Evolutionary conservation across 129 eudicot species (phyloP), one percentile per base, ranked within the genome.

Genomic region (Chrysanthemum seticuspe): DNA sequence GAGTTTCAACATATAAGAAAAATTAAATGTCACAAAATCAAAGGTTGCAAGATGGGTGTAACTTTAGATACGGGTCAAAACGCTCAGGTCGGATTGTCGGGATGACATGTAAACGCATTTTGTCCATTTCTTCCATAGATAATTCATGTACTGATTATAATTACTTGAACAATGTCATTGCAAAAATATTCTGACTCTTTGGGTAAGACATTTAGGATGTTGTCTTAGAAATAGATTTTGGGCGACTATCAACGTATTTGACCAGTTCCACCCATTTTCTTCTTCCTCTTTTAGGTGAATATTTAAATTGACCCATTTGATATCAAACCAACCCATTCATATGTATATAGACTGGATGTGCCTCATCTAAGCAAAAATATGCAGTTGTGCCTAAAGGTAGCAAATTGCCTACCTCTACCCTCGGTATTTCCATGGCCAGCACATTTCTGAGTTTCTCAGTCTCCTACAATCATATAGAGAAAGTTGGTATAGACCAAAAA

Each of bases 361-460:
- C 25, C 25, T 23, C 25, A 23, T 23, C 25, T 23, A 23, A 23
- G 25, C 25, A 23, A 23, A 23, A 23, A 23, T 23, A 23, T 23
- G 25, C 25, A 23, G 25, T 23, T 23, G 25, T 23, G 25, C 25
- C 25, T 23, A 23, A 23, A 23, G 25, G 25, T 23, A 23, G 25
- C 25, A 23, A 23, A 23, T 23, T 23, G 25, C 0, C 25, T 23
- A 58, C 34, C 65, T 92, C 96, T 48, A 87, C 77, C 65, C 84
- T 87, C 71, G 82, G 86, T 64, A 92, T 85, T 84, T 89, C 95
- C 80, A 70, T 85, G 68, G 76, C 88, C 74, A 92, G 68, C 63
- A 68, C 83, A 66, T 31, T 67, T 72, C 82, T 87, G 66, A 92
- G 92, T 80, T 87, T 86, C 78, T 87, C 92, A 36, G 82, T 82